Base-by-base conservation (phyloP, 2,329 filamentous ascomycete genomes). In the Fusarium mundagurra region DNA sequence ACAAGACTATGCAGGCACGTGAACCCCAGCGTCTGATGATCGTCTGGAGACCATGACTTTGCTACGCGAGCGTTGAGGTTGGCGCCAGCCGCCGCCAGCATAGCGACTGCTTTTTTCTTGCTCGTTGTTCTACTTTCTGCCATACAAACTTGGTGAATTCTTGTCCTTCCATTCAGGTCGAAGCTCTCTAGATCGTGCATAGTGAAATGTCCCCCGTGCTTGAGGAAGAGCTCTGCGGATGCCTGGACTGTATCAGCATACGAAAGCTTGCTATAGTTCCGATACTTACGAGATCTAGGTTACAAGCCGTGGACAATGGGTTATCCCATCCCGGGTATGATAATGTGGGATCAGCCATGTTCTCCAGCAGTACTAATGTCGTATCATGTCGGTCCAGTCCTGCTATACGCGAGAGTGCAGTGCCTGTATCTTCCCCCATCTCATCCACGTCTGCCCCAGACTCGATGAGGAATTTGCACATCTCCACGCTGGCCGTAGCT, bases 371-470 rank as follows among this genome's bases (percentile, higher is more conserved):
- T 12, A 72, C n/a, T 9, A 65, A 18, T 18, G 55, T 68, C 4
- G 54, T 72, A 16, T 72, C 69, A 11, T 72, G 57, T 0, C 44
- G 47, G 5, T 24, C 43, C 4, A 65, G 9, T 1, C 64, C 69
- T 13, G 64, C 41, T 27, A 72, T 72, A 8, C 33, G 47, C 2
- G 62, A 65, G 3, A 73, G 57, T 3, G 69, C 60, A 17, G 69
- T 73, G 3, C 64, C 64, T 2, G 45, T 62, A 20, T 69, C 22
- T 10, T 61, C 45, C 9, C 48, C 61, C 51, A 73, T 70, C 7
- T 73, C 69, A n/a, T 73, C 69, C 9, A 73, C 61, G 2, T 73
- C 71, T 31, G 62, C 69, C 2, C 69, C 69, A 8, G 71, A 57
- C 2, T 73, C 62, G 6, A 73, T 66, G 12, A 73, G 53, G n/a